Evolutionary conservation across 306 rosid genomes (phyloP), one percentile per base, ranked within the genome.

Genomic region (Castanopsis chinensis): DNA sequence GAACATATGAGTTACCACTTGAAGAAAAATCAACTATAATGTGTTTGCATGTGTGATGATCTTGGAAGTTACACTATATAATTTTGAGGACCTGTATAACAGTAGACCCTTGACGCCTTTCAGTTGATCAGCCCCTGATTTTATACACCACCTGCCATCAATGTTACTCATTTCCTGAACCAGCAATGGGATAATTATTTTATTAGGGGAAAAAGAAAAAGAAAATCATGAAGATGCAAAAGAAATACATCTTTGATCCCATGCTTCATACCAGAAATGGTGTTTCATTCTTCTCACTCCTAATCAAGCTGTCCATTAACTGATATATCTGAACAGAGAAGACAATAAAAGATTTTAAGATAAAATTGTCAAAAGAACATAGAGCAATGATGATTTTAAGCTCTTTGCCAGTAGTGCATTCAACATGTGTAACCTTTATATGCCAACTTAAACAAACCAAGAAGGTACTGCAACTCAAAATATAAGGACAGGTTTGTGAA

Each of bases 91-190:
- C 99, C 99, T 95, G 84, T 95, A 87, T 81, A 95, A 74, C 79
- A 91, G 73, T 28, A 95, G 94, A 85, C 95, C 98, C 83, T 89
- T 85, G 56, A 90, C 81, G 80, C 82, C 84, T 71, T 91, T 85
- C 82, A 81, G 83, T 72, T 85, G 91, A 72, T 85, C 86, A 69
- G 86, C 85, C 80, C 82, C 86, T 56, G 89, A 88, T 82, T 84
- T 91, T 81, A 92, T 73, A 79, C 97, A 91, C 99, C 97, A 95
- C 90, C 99, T 91, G 77, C 99, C 99, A 84, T 91, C 92, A 75
- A 92, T 59, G 21, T 85, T 88, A 76, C 88, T 87, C 85, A 88
- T 89, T 90, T 90, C 97, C 99, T 95, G 92, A 68, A 73, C 73
- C 76, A 90, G 78, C 75, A 79, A 71, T 74, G 69, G 67, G 51